Percentiles rank a stretch among this genome's conserved stretches.
Evolutionary conservation across 495 filamentous ascomycete genomes (phyloP).

Genomic region (Lasiosphaeria ovina): DNA sequence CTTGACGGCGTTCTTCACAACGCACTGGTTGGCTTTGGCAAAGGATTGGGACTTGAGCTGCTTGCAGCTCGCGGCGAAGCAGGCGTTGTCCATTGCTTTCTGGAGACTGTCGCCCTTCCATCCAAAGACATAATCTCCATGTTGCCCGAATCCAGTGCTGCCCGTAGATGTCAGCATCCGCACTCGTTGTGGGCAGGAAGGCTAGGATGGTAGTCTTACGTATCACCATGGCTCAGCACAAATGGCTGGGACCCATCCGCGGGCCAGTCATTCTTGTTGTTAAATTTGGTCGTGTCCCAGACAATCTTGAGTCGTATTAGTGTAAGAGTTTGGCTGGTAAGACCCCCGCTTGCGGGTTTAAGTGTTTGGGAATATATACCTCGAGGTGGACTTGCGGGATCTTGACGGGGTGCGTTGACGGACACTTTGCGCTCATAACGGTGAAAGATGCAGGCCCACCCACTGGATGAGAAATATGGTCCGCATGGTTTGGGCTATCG

Average conservation of each 20-base stretch:
- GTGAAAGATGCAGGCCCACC: constrained; percentile 12
- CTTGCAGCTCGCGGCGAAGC: constrained; percentile 17
- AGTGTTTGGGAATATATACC: neutral
- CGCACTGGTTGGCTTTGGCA: constrained; percentile 39
- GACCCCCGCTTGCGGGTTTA: no score
- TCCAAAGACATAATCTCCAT: constrained; percentile 50
- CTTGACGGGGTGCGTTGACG: constrained; percentile 23
- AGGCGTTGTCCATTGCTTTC: constrained; percentile 39
- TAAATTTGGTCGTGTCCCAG: constrained; percentile 31
- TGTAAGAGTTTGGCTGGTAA: neutral
- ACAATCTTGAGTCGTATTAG: neutral
- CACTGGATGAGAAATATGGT: constrained; percentile 42
- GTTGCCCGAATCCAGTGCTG: constrained; percentile 43
- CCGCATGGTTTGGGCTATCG: constrained; percentile 49
- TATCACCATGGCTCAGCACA: constrained; percentile 44
- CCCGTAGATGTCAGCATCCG: neutral
- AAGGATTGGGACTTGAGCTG: constrained; percentile 38
- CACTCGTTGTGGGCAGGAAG: neutral
- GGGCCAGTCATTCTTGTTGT: constrained; percentile 38
- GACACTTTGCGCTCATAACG: constrained; percentile 23
- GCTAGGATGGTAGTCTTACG: constrained; percentile 24
- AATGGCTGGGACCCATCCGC: constrained; percentile 43
- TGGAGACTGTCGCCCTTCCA: constrained; percentile 45
- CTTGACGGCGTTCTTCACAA: constrained; percentile 33
- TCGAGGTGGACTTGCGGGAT: constrained; percentile 27